These are phyloP conservation scores for Macadamia tetraphylla DNA, from an alignment of 164 flowering plant species.

Conservation along the genomic window DNA sequence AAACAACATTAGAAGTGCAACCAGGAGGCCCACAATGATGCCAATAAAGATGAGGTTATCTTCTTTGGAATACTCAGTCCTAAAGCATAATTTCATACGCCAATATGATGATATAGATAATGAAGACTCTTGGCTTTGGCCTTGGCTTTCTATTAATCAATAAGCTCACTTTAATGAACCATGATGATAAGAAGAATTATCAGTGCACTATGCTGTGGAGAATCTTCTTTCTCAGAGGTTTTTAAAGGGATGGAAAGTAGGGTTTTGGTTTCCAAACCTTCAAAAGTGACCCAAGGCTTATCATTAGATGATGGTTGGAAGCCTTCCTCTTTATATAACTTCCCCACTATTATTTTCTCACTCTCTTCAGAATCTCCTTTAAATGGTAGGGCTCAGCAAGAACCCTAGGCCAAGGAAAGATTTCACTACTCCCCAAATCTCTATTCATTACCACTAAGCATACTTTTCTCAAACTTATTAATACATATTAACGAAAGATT, in stretches of 20 bases:
- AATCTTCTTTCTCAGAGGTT: neutral
- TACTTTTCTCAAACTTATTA: neutral
- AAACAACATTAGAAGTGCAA: too few relatives aligned
- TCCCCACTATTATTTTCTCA: neutral
- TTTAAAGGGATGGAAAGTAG: neutral
- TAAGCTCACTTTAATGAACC: neutral
- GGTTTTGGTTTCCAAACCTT: neutral
- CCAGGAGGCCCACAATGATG: too few relatives aligned
- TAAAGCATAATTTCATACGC: too few relatives aligned
- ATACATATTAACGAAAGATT: neutral
- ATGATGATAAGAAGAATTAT: neutral
- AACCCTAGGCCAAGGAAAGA: conserved; percentile 7
- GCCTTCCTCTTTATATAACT: conserved; percentile 1
- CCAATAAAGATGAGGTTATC: too few relatives aligned
- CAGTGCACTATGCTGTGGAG: neutral
- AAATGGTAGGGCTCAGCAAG: conserved; percentile 2
- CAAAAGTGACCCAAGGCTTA: neutral
- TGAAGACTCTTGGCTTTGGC: too few relatives aligned
- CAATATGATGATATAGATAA: too few relatives aligned
- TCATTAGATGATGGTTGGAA: neutral
- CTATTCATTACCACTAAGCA: neutral
- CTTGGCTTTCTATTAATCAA: too few relatives aligned
- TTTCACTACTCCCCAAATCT: neutral
- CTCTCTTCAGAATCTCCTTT: conserved; percentile 8
- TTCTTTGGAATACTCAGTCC: too few relatives aligned